Percentiles rank a stretch among this genome's conserved stretches.
phyloP scores from a whole-genome alignment of 495 filamentous ascomycete species.

The Hypoxylon perforatum region DNA sequence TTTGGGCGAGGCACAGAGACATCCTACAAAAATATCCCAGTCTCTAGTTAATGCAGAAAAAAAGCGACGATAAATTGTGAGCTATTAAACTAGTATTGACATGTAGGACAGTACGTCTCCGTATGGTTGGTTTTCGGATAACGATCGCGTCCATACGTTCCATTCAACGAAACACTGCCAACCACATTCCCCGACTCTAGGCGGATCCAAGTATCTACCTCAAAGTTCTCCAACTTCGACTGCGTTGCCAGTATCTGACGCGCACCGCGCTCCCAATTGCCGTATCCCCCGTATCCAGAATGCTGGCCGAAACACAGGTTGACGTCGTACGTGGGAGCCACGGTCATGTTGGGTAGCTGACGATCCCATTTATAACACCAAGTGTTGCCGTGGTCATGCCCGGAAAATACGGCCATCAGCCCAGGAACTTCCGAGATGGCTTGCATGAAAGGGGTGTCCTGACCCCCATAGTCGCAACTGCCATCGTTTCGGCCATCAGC shows the following conservation, averaged over 20 bases:
- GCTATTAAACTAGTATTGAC: slow-evolving; percentile 12
- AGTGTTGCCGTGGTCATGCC: slow-evolving; percentile 77
- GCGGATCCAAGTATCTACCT: slow-evolving; percentile 71
- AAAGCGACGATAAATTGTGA: too few species aligned
- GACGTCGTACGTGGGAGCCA: slow-evolving; percentile 47
- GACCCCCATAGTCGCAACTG: slow-evolving; percentile 57
- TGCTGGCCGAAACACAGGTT: slow-evolving; percentile 77
- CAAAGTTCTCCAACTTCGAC: slow-evolving; percentile 48
- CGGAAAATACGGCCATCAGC: slow-evolving; percentile 71
- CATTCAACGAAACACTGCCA: slow-evolving; percentile 70
- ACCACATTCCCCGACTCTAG: slow-evolving; percentile 70
- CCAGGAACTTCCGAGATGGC: slow-evolving; percentile 66
- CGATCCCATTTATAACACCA: slow-evolving; percentile 68
- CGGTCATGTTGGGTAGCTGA: slow-evolving; percentile 42
- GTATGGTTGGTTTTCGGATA: slow-evolving; percentile 61
- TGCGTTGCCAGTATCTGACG: slow-evolving; percentile 66
- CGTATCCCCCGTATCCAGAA: slow-evolving; percentile 78
- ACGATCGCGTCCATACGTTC: slow-evolving; percentile 71
- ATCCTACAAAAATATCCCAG: neutral
- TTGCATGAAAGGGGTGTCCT: slow-evolving; percentile 74
- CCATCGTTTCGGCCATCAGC: slow-evolving; percentile 53
- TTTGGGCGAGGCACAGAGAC: too few species aligned
- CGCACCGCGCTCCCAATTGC: slow-evolving; percentile 68
- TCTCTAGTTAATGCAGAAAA: neutral
- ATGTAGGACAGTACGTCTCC: slow-evolving; percentile 48